Percentiles rank a stretch among this genome's conserved stretches.
Evolutionary conservation across 2,329 filamentous ascomycete species (phyloP).

Genomic region (Cytospora piceae): DNA sequence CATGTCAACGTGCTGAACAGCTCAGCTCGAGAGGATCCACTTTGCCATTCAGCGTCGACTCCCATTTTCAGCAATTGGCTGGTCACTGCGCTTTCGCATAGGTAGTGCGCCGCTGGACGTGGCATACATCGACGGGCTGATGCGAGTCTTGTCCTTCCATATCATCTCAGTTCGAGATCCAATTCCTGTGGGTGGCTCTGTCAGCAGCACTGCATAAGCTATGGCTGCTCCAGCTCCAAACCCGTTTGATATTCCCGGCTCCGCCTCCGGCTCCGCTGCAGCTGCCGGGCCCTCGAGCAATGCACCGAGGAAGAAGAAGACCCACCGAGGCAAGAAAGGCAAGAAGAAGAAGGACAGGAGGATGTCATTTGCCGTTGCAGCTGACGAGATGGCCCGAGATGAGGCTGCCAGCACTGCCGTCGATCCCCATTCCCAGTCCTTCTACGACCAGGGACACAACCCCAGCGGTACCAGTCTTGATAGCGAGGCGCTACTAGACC

Average conservation of each 20-base stretch:
- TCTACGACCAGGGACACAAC: conserved; percentile 60
- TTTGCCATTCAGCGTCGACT: not conserved
- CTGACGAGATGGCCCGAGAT: conserved; percentile 54
- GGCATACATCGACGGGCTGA: conserved; percentile 1
- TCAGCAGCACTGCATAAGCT: not conserved
- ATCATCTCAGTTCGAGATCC: not conserved
- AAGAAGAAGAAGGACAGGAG: conserved; percentile 77
- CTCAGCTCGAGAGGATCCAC: not conserved
- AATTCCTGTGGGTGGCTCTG: not conserved
- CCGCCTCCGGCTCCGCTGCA: conserved; percentile 10
- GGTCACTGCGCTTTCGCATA: not conserved
- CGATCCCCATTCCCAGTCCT: conserved; percentile 42
- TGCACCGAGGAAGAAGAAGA: conserved; percentile 64
- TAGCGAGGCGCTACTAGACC: conserved; percentile 85
- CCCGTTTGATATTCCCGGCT: not conserved
- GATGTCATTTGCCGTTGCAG: conserved; percentile 75
- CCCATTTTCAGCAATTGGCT: not conserved
- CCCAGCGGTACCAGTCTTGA: conserved; percentile 86
- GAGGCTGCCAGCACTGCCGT: conserved; percentile 36
- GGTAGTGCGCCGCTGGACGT: not conserved
- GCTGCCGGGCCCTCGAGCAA: conserved; percentile 29
- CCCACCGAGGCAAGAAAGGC: conserved; percentile 62
- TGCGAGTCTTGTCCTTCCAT: not conserved
- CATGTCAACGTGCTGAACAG: not conserved
- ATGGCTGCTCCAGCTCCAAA: not conserved